Evolutionary conservation across 257 asterid genomes (phyloP).

Genomic region (Fraxinus americana): DNA sequence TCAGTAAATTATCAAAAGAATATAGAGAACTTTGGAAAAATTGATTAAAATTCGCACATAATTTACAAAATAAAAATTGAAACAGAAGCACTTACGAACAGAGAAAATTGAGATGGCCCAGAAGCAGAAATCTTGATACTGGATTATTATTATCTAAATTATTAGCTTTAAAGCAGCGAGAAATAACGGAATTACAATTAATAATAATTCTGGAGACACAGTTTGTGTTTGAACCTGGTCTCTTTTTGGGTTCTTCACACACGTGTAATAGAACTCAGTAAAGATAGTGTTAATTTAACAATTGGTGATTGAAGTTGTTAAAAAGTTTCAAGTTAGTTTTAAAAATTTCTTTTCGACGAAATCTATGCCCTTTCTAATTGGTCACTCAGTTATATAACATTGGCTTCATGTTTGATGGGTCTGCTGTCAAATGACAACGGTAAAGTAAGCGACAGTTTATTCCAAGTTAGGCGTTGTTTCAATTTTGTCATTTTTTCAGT

Average conservation of each 20-base stretch:
- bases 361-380: no score
- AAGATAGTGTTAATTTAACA: neutral
- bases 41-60: neutral
- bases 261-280: conserved; percentile 26
- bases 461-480: no score
- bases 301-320: neutral
- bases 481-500: no score
- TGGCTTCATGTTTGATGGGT: no score
- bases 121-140: conserved; percentile 17
- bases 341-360: no score
- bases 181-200: neutral
- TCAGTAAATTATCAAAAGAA: neutral
- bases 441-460: no score
- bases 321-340: neutral
- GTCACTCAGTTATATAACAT: no score
- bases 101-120: conserved; percentile 12
- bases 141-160: conserved; percentile 5
- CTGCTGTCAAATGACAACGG: no score
- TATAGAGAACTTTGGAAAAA: conserved; percentile 7
- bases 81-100: conserved; percentile 26
- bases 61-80: conserved; percentile 12
- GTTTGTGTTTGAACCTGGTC: conserved; percentile 32
- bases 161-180: neutral
- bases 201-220: conserved; percentile 11
- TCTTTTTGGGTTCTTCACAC: conserved; percentile 12